A percentile compares a stretch with the other conserved stretches of the same genome.
Conservation (phyloP, 164 flowering plant species). For the Euptelea pleiosperma region DNA sequence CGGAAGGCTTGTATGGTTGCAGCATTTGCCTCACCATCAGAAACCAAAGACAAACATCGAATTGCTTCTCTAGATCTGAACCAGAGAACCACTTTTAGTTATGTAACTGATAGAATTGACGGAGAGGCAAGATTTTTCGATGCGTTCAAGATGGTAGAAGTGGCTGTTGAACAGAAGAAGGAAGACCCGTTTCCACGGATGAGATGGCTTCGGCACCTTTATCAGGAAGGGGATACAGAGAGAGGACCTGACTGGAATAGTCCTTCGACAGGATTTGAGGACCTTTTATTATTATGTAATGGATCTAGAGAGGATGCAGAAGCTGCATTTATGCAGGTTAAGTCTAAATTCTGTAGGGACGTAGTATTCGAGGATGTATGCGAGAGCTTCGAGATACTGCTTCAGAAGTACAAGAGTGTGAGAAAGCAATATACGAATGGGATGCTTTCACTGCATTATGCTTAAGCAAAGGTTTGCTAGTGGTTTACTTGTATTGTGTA, state of each 20-base stretch:
- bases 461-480: not conserved
- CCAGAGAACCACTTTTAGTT: conserved; percentile 39
- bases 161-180: conserved; percentile 26
- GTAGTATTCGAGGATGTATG: conserved; percentile 37
- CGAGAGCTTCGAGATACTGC: conserved; percentile 32
- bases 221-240: conserved; percentile 17
- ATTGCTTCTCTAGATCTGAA: conserved; percentile 20
- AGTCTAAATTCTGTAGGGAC: conserved; percentile 46
- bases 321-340: conserved; percentile 36
- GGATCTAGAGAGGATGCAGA: conserved; percentile 29
- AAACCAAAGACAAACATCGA: conserved; percentile 5
- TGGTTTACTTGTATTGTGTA: no score
- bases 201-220: conserved; percentile 52
- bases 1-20: conserved; percentile 71
- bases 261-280: conserved; percentile 17
- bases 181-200: conserved; percentile 47
- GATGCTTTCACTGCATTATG: conserved; percentile 63
- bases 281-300: conserved; percentile 17
- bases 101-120: conserved; percentile 34
- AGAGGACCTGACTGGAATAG: conserved; percentile 14
- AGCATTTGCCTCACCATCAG: conserved; percentile 30
- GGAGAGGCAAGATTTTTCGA: conserved; percentile 34
- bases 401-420: conserved; percentile 46
- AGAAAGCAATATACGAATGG: conserved; percentile 66
- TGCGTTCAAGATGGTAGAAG: conserved; percentile 29